A percentile compares a stretch with the other conserved stretches of the same genome.
These are phyloP conservation scores for Xylaria polymorpha DNA, from an alignment of 2,329 filamentous ascomycete genomes.

Conservation along the genomic window DNA sequence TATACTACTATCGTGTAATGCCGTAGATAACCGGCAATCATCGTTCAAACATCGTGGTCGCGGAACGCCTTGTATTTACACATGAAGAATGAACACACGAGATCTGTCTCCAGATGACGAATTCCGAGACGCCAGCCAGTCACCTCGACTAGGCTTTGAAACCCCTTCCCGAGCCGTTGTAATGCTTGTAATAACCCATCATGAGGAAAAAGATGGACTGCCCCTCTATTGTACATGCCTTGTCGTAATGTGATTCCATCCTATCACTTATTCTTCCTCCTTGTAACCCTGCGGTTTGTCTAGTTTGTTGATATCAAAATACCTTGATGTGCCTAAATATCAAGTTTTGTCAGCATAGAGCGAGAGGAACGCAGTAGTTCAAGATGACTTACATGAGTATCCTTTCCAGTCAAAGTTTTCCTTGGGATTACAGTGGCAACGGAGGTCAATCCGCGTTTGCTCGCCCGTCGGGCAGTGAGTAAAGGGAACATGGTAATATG, in stretches of 20 bases:
- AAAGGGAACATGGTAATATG: conserved; percentile 97
- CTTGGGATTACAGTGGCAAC: conserved; percentile 93
- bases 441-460: conserved; percentile 82
- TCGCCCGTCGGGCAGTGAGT: conserved; percentile 96
- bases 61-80: conserved; percentile 40
- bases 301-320: conserved; percentile 83
- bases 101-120: conserved; percentile 41
- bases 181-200: conserved; percentile 40
- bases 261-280: conserved; percentile 57
- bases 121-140: conserved; percentile 46
- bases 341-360: conserved; percentile 11
- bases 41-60: conserved; percentile 31
- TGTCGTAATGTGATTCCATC: conserved; percentile 28
- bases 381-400: conserved; percentile 83
- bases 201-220: conserved; percentile 40
- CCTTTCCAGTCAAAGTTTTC: conserved; percentile 99
- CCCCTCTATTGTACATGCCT: conserved; percentile 38
- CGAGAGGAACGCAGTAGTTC: neutral
- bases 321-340: conserved; percentile 79
- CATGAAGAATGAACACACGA: conserved; percentile 41
- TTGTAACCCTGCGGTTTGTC: conserved; percentile 89
- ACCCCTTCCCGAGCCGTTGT: conserved; percentile 32
- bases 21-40: conserved; percentile 29
- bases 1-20: conserved; percentile 37
- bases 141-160: conserved; percentile 39